Percentiles rank a stretch among this genome's conserved stretches.
Conservation (phyloP, 768 basidiomycete genomes). For the Dentipellis sp. region DNA sequence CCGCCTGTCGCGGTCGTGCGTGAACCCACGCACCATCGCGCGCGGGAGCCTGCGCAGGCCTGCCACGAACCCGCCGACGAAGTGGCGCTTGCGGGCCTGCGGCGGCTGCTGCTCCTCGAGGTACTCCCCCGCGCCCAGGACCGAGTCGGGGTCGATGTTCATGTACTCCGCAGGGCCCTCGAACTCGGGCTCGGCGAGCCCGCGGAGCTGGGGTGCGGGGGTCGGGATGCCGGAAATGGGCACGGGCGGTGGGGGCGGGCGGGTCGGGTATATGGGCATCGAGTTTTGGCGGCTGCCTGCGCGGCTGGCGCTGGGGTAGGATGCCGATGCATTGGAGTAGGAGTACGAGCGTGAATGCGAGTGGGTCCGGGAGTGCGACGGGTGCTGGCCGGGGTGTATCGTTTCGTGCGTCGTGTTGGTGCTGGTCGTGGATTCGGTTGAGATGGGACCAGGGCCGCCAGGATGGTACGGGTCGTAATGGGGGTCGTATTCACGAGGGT, state of each 20-base stretch:
- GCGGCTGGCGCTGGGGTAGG: constrained; percentile 5
- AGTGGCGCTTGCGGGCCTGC: constrained; percentile 1
- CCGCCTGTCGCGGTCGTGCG: background rate
- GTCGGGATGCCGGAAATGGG: constrained; percentile 4
- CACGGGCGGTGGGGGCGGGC: constrained; percentile 7
- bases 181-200: constrained; percentile 3
- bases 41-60: constrained; percentile 8
- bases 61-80: constrained; percentile 12
- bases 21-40: constrained; percentile 9
- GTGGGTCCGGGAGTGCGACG: too few relatives aligned
- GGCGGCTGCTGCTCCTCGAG: too few relatives aligned
- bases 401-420: too few relatives aligned
- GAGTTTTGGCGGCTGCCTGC: constrained; percentile 5
- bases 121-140: too few relatives aligned
- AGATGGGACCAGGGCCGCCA: too few relatives aligned
- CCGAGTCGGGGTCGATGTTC: constrained; percentile 5
- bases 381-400: too few relatives aligned
- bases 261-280: constrained; percentile 3
- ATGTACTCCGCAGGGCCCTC: constrained; percentile 3
- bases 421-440: too few relatives aligned
- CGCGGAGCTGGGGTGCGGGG: background rate
- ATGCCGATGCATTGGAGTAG: too few relatives aligned
- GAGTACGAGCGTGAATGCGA: too few relatives aligned
- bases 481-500: background rate
- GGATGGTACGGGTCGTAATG: background rate